Base-by-base conservation (phyloP, 805 yeast species). In the Pichia ethanolica region DNA sequence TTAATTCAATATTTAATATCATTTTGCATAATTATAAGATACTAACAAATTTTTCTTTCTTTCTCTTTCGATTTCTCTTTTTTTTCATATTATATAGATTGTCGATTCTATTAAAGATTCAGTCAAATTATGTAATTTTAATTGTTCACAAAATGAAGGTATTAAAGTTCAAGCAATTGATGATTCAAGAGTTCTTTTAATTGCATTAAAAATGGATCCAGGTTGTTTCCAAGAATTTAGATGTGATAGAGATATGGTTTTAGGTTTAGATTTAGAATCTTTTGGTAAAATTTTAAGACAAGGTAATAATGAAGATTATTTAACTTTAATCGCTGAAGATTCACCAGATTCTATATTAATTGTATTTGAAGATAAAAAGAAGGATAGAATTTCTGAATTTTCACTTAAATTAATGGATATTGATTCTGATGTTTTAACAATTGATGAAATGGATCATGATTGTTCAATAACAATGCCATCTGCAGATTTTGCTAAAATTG, bases 81-180 rank as follows among this genome's bases (percentile, higher is more conserved):
- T 13, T 39, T 33, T 36, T 39, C 20, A 20, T 20, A 20, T 20
- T 3, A 20, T 47, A 39, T 45, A 72, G 78, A 84, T 90, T 63
- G 85, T 90, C 61, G 99, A 93, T 59, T 83, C 98, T 51, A 86
- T 91, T 67, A 87, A 89, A 66, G 99, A 93, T 65, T 84, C 95
- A 63, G 97, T 93, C 54, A 88, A 87, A 62, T 78, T 90, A 60
- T 93, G 97, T 74, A 93, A 93, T 77, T 88, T 93, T 76, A 93
- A 89, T 73, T 93, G 97, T 73, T 81, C 95, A n/a, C 93, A 87
- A 67, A 79, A 82, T 54, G 58, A 61, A 26, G 99, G 99, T 58
- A 84, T 93, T 62, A 85, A 95, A 10, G 91, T 95, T 26, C 98
- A 93, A 74, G 98, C 99, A 30, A 93, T 93, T 58, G 99, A 93